These are phyloP conservation scores for Phytophthora cryptogea DNA, from an alignment of 352 stramenopile species.

Conservation along the genomic window DNA sequence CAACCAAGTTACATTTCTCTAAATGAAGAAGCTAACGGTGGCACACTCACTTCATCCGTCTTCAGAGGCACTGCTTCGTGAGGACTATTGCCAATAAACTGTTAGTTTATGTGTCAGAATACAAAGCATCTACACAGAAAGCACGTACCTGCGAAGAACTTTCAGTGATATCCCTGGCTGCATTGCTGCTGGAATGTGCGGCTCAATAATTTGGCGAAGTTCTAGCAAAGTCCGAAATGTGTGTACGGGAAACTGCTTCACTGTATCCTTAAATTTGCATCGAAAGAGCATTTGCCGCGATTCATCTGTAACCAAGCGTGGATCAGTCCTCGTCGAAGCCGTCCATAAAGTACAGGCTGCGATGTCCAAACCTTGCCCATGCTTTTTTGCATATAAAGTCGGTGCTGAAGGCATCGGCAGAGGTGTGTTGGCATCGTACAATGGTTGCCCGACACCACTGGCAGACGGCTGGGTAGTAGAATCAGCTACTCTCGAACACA, in stretches of 20 bases:
- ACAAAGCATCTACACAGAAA: not conserved
- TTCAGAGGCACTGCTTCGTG: conserved; percentile 30
- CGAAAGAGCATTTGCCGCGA: conserved; percentile 50
- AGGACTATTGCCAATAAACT: conserved; percentile 10
- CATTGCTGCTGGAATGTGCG: conserved; percentile 44
- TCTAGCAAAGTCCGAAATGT: conserved; percentile 32
- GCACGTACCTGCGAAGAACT: conserved; percentile 44
- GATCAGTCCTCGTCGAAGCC: too few relatives aligned
- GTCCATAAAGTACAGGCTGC: not conserved
- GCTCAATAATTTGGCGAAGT: conserved; percentile 40
- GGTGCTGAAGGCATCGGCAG: conserved; percentile 42
- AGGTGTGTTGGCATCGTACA: conserved; percentile 15
- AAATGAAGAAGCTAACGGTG: too few relatives aligned
- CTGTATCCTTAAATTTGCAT: conserved; percentile 66
- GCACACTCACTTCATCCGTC: conserved; percentile 27
- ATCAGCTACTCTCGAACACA: conserved; percentile 43
- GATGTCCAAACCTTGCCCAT: conserved; percentile 14
- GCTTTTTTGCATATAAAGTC: conserved; percentile 26
- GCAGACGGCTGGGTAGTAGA: conserved; percentile 3
- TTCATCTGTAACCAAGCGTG: conserved; percentile 7
- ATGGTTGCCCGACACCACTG: conserved; percentile 23
- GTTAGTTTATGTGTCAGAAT: conserved; percentile 6
- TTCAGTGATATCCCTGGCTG: conserved; percentile 35
- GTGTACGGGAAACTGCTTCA: conserved; percentile 48
- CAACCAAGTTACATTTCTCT: not conserved